Percentiles rank a stretch among this genome's conserved stretches.
phyloP scores from a whole-genome alignment of 1,139 yeast species.

The Sugiyamaella neomexicana region DNA sequence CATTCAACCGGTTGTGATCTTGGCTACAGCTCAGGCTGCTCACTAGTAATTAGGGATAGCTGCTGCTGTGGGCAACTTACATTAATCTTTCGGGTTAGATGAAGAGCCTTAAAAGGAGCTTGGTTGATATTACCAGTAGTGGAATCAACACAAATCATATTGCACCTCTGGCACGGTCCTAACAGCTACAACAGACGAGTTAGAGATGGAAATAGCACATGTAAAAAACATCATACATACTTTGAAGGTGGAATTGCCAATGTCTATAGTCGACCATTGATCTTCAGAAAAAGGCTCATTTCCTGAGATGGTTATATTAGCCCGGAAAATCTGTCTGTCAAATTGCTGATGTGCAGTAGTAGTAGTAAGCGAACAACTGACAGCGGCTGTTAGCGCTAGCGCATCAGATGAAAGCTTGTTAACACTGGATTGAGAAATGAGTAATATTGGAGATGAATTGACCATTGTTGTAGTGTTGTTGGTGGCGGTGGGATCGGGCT shows the following conservation, averaged over 20 bases:
- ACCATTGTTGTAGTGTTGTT: slow-evolving; percentile 28
- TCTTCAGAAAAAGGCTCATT: slow-evolving; percentile 42
- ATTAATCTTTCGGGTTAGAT: slow-evolving; percentile 30
- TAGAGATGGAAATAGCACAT: neutral
- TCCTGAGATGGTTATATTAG: slow-evolving; percentile 40
- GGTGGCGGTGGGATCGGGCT: neutral
- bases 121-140: slow-evolving; percentile 44
- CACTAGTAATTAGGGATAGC: too few species aligned
- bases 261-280: slow-evolving; percentile 34
- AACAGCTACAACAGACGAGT: slow-evolving; percentile 21
- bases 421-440: slow-evolving; percentile 40
- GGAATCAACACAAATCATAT: slow-evolving; percentile 45
- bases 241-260: slow-evolving; percentile 25
- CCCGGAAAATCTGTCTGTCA: slow-evolving; percentile 40
- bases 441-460: slow-evolving; percentile 44
- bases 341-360: slow-evolving; percentile 4
- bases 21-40: too few species aligned
- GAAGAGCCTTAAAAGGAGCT: slow-evolving; percentile 36
- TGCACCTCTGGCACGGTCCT: slow-evolving; percentile 45
- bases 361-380: neutral
- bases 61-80: slow-evolving; percentile 15
- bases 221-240: slow-evolving; percentile 18
- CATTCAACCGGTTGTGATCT: too few species aligned
- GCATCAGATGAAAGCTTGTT: slow-evolving; percentile 24
- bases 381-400: neutral